Evolutionary conservation across 768 basidiomycete species (phyloP).

Genomic region (Postia placenta): DNA sequence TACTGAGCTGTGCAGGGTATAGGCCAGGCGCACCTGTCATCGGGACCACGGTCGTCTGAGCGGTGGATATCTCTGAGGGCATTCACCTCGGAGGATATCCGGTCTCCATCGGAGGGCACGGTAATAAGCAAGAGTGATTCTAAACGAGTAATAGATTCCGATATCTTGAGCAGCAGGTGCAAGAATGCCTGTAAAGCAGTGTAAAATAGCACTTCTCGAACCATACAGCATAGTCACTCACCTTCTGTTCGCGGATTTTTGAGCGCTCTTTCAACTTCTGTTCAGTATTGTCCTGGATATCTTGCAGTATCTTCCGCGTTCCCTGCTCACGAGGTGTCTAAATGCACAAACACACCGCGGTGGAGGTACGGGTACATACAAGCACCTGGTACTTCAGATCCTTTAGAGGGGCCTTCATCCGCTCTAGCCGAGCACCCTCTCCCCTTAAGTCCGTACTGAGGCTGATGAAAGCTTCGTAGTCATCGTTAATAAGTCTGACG

Average conservation of each 20-base stretch:
- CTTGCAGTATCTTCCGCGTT: slow-evolving; percentile 56
- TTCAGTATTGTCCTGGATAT: slow-evolving; percentile 68
- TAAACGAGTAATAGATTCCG: slow-evolving; percentile 83
- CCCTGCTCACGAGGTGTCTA: slow-evolving; percentile 44
- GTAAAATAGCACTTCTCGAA: no score
- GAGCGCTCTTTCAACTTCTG: slow-evolving; percentile 73
- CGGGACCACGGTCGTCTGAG: slow-evolving; percentile 30
- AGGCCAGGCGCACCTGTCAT: slow-evolving; percentile 36
- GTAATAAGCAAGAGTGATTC: slow-evolving; percentile 79
- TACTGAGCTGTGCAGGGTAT: slow-evolving; percentile 6
- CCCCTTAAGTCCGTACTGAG: slow-evolving; percentile 88
- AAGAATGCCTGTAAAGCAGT: slow-evolving; percentile 58
- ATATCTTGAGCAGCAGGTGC: slow-evolving; percentile 84
- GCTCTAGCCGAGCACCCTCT: slow-evolving; percentile 68
- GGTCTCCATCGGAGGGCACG: slow-evolving; percentile 40
- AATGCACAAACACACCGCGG: no score
- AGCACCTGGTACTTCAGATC: slow-evolving; percentile 60
- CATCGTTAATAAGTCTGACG: slow-evolving; percentile 93
- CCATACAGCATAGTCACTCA: slow-evolving; percentile 20
- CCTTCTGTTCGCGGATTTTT: slow-evolving; percentile 82
- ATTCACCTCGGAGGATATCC: slow-evolving; percentile 28
- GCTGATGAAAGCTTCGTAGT: slow-evolving; percentile 97
- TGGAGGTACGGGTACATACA: slow-evolving; percentile 48
- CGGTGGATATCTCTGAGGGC: slow-evolving; percentile 29
- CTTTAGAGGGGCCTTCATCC: slow-evolving; percentile 62